Percentiles rank a stretch among this genome's conserved stretches.
phyloP scores from a whole-genome alignment of 2,329 filamentous ascomycete genomes.

The Clonostachys rosea region DNA sequence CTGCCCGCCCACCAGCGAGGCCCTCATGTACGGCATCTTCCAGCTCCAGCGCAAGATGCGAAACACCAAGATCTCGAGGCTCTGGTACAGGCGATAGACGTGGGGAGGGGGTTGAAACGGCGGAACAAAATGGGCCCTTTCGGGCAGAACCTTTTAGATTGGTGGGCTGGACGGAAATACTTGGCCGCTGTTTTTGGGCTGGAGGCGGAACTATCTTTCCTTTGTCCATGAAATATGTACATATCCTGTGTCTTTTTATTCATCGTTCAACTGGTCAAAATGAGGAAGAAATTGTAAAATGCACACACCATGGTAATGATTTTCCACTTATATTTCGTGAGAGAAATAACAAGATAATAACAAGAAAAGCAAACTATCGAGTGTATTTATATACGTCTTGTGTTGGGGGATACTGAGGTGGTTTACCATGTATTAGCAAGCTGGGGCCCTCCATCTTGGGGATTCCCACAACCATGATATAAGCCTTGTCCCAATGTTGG shows the following conservation, averaged over 20 bases:
- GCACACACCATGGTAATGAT: no score
- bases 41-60: constrained; percentile 75
- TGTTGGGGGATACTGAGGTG: no score
- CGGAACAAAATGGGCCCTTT: not conserved
- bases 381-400: no score
- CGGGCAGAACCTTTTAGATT: not conserved
- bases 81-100: constrained; percentile 54
- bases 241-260: no score
- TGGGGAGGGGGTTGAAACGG: not conserved
- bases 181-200: no score
- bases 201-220: not conserved
- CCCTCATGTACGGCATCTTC: constrained; percentile 67
- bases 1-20: constrained; percentile 59
- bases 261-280: no score
- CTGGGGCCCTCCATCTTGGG: no score
- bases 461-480: no score
- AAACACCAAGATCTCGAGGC: constrained; percentile 46
- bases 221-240: not conserved
- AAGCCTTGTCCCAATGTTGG: no score
- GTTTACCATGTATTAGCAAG: no score
- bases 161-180: not conserved
- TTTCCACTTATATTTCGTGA: not conserved
- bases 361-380: not conserved
- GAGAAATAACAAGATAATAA: not conserved
- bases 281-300: no score